A percentile compares a stretch with the other conserved stretches of the same genome.
Evolutionary conservation across 2,329 filamentous ascomycete genomes (phyloP).

Genomic region (Volutella citrinella): DNA sequence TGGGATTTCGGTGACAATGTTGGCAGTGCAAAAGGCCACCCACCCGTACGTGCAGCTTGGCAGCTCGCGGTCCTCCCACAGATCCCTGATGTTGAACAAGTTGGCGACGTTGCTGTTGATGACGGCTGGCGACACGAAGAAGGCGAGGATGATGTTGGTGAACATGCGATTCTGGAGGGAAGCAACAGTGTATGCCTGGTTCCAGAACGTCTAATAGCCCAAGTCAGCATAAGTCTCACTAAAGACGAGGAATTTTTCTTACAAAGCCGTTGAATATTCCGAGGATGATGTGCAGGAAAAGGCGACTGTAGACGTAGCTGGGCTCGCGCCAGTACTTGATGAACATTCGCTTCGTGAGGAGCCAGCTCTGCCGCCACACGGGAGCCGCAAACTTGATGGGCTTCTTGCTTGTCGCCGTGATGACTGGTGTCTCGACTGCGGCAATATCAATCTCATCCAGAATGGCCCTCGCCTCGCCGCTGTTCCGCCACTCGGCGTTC

Average conservation of each 20-base stretch:
- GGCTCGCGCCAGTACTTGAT: conserved; percentile 72
- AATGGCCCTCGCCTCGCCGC: conserved; percentile 55
- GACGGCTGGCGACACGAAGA: conserved; percentile 63
- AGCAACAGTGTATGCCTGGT: conserved; percentile 59
- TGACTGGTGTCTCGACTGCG: neutral
- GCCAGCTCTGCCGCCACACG: conserved; percentile 56
- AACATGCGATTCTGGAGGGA: conserved; percentile 79
- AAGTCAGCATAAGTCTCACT: neutral
- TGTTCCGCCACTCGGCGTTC: conserved; percentile 71
- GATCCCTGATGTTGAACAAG: conserved; percentile 68
- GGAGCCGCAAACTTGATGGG: conserved; percentile 64
- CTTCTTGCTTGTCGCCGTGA: neutral
- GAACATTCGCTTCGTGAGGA: conserved; percentile 68
- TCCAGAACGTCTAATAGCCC: conserved; percentile 72
- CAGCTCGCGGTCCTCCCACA: conserved; percentile 73
- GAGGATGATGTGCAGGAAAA: conserved; percentile 67
- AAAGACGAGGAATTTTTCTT: conserved; percentile 1
- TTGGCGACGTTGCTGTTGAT: conserved; percentile 75
- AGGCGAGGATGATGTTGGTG: conserved; percentile 62
- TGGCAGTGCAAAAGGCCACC: conserved; percentile 72
- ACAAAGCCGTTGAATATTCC: conserved; percentile 73
- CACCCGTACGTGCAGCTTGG: conserved; percentile 75
- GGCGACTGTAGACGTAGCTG: conserved; percentile 71
- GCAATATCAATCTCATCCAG: conserved; percentile 56
- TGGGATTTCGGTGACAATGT: conserved; percentile 71